These are phyloP conservation scores for Boletus tomentosulus DNA, from an alignment of 768 basidiomycete genomes.

Conservation along the genomic window DNA sequence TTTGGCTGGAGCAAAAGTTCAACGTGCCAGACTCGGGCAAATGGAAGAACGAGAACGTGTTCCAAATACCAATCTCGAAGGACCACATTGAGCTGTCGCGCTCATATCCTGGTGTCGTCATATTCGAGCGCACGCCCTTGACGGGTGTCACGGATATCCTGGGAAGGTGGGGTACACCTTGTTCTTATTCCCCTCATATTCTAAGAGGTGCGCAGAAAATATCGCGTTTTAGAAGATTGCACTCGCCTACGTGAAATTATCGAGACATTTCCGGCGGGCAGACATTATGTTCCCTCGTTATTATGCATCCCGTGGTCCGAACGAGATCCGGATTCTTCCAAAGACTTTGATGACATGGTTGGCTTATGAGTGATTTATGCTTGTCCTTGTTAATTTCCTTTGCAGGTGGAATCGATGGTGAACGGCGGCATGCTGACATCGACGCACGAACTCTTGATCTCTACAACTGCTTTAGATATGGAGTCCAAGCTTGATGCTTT, in stretches of 20 bases:
- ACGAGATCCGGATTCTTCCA: constrained; percentile 33
- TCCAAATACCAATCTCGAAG: constrained; percentile 49
- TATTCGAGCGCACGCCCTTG: constrained; percentile 74
- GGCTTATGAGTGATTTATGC: constrained; percentile 4
- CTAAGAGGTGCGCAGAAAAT: constrained; percentile 46
- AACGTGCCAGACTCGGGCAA: constrained; percentile 58
- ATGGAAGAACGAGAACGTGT: constrained; percentile 57
- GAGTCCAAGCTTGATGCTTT: constrained; percentile 51
- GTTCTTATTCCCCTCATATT: background rate
- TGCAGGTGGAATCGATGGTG: constrained; percentile 48
- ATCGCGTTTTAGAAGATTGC: constrained; percentile 68
- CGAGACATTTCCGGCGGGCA: constrained; percentile 46
- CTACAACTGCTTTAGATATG: constrained; percentile 49
- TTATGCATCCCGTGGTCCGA: constrained; percentile 60
- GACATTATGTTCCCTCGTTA: constrained; percentile 60
- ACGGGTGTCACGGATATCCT: constrained; percentile 60
- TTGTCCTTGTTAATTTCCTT: constrained; percentile 3
- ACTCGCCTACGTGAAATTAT: constrained; percentile 64
- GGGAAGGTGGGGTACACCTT: constrained; percentile 47
- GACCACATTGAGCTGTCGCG: constrained; percentile 12
- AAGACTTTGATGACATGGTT: constrained; percentile 64
- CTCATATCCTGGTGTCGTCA: constrained; percentile 57
- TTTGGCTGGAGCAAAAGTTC: constrained; percentile 78
- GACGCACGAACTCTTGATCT: constrained; percentile 46
- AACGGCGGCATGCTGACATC: constrained; percentile 39